Base-by-base conservation (phyloP, 768 basidiomycete species). In the Coprinopsis cinerea region DNA sequence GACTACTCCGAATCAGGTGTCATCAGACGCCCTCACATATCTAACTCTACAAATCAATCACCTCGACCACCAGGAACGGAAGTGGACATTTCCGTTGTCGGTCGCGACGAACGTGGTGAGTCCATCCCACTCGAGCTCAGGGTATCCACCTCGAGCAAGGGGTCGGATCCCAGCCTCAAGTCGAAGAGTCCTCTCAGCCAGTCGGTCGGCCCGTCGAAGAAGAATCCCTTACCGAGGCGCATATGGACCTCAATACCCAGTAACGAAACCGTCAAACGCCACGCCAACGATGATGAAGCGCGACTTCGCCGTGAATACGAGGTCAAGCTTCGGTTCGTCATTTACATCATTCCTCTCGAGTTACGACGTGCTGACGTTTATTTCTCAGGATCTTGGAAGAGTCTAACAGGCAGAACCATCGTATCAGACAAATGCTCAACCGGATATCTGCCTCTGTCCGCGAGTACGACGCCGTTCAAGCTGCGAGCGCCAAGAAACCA, bases 351-450 rank as follows among this genome's bases (percentile, higher is more conserved):
- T 23, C 53, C 34, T 23, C 43, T 46, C 39, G 44, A 22, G 43
- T 30, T 6, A 26, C 2, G 17, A n/a, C n/a, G 4, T 11, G 14
- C 32, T 53, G 25, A 44, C 35, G 25, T 25, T 14, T 35, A 25
- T 40, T 17, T 34, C 23, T 48, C 1, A 56, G 89, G 88, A 48
- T 67, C 14, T 65, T 91, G 24, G 79, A 82, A 45, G 78, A 82
- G 43, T 64, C 78, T 10, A 68, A 69, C 46, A 64, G 70, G 11
- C 81, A 85, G 57, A 91, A 91, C 53, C 74, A 80, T 49, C 72
- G 80, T 47, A 79, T 84, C 32, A 78, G 87, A 27, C 82, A 85
- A 56, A 69, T 85, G 23, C 68, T 88, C 23, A 82, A 87, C 56
- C 77, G 79, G 48, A 73, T 88, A 47, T 78, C 84, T 1, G 68